Percentiles rank a stretch among this genome's conserved stretches.
phyloP scores from a whole-genome alignment of 2,329 filamentous ascomycete genomes.

The Immersiporthe knoxdaviesiana region DNA sequence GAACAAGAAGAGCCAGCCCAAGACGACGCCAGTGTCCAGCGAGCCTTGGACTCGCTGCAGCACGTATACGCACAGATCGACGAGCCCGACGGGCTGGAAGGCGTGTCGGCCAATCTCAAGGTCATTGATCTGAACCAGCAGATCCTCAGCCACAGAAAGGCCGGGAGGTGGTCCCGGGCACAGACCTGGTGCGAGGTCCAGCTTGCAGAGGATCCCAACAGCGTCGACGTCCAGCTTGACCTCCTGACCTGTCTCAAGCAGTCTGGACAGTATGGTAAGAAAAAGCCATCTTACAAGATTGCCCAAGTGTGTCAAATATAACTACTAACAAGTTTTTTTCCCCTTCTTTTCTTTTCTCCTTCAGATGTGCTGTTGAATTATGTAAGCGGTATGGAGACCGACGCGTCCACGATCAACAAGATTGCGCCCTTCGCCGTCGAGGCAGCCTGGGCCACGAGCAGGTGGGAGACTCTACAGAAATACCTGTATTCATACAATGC shows the following conservation, averaged over 20 bases:
- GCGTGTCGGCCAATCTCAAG: conserved; percentile 84
- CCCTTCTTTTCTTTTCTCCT: neutral
- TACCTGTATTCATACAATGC: conserved; percentile 61
- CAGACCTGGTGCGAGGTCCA: conserved; percentile 98
- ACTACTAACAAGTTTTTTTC: neutral
- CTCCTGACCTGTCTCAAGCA: conserved; percentile 88
- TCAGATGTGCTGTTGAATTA: conserved; percentile 84
- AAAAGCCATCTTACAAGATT: conserved; percentile 34
- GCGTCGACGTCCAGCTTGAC: conserved; percentile 78
- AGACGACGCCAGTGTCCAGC: conserved; percentile 58
- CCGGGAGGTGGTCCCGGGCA: conserved; percentile 89
- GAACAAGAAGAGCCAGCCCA: conserved; percentile 48
- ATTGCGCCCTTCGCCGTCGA: conserved; percentile 86
- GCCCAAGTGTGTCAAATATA: neutral
- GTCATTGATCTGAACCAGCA: conserved; percentile 92
- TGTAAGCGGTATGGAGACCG: conserved; percentile 72
- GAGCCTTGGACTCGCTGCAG: conserved; percentile 77
- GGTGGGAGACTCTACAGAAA: conserved; percentile 75
- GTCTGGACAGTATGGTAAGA: conserved; percentile 86
- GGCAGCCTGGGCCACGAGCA: conserved; percentile 86
- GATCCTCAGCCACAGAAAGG: conserved; percentile 88
- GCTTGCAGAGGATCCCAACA: conserved; percentile 75
- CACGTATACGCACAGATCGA: conserved; percentile 97
- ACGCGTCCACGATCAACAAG: conserved; percentile 56
- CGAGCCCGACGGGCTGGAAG: conserved; percentile 94